Evolutionary conservation across 495 filamentous ascomycete species (phyloP).

Genomic region (Bacidia rubella): DNA sequence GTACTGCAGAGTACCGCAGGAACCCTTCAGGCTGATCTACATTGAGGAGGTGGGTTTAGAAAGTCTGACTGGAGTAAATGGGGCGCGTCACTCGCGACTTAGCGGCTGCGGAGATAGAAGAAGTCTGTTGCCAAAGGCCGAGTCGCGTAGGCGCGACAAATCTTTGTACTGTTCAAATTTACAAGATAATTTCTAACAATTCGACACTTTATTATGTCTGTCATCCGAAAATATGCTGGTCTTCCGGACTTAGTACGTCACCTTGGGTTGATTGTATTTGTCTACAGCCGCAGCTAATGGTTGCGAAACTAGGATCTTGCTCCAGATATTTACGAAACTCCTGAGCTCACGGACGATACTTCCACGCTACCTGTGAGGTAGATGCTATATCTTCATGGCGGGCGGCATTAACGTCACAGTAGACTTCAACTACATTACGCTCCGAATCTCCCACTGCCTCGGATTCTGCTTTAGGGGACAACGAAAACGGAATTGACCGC

Average conservation of each 20-base stretch:
- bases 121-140: too few species aligned
- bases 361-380: constrained; percentile 63
- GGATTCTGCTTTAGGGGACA: constrained; percentile 41
- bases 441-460: constrained; percentile 41
- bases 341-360: constrained; percentile 74
- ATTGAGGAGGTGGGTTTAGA: too few species aligned
- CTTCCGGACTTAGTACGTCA: constrained; percentile 70
- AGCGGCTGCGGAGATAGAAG: not conserved
- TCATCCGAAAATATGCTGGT: constrained; percentile 57
- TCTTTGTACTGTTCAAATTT: too few species aligned
- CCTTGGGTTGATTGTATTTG: too few species aligned
- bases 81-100: not conserved
- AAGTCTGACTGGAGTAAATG: too few species aligned
- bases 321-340: constrained; percentile 91
- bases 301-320: constrained; percentile 55
- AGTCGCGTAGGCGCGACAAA: too few species aligned
- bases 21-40: not conserved
- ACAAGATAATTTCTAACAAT: too few species aligned
- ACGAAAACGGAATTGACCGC: constrained; percentile 52
- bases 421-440: constrained; percentile 48
- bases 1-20: not conserved
- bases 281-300: not conserved
- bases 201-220: too few species aligned
- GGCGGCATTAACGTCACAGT: not conserved
- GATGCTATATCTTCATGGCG: not conserved